Conservation (phyloP, 108 stramenopile genomes). For the Cylindrotheca closterium region DNA sequence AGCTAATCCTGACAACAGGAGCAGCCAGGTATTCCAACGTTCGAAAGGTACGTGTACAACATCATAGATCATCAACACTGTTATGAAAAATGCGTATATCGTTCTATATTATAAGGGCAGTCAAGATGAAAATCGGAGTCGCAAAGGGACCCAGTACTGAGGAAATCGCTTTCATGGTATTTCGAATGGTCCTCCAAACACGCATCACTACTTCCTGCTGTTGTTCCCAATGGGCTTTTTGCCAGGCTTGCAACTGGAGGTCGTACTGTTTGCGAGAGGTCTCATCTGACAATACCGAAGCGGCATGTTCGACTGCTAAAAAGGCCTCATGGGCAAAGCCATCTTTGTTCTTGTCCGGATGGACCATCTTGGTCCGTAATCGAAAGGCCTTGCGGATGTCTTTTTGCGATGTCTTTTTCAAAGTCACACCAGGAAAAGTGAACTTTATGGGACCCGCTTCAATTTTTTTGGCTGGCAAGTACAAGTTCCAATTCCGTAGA, state of each 20-base stretch:
- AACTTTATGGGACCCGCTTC: slow-evolving; percentile 19
- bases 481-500: slow-evolving; percentile 47
- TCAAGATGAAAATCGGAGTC: slow-evolving; percentile 55
- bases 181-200: not conserved
- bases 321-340: slow-evolving; percentile 84
- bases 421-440: slow-evolving; percentile 14
- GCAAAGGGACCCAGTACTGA: slow-evolving; percentile 62
- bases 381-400: slow-evolving; percentile 67
- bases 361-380: slow-evolving; percentile 47
- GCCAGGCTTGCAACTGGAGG: slow-evolving; percentile 5
- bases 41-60: too few relatives aligned
- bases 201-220: slow-evolving; percentile 5
- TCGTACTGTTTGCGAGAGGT: slow-evolving; percentile 60
- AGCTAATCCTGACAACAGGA: too few relatives aligned
- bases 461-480: slow-evolving; percentile 51
- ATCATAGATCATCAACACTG: too few relatives aligned
- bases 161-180: slow-evolving; percentile 19
- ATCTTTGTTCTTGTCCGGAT: slow-evolving; percentile 83
- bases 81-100: too few relatives aligned
- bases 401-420: slow-evolving; percentile 25
- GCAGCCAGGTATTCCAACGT: too few relatives aligned
- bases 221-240: slow-evolving; percentile 3
- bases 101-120: slow-evolving; percentile 46
- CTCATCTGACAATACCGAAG: slow-evolving; percentile 61
- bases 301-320: slow-evolving; percentile 69